Base-by-base conservation (phyloP, 1,284 basidiomycete species). In the Trichosporon coremiiforme region DNA sequence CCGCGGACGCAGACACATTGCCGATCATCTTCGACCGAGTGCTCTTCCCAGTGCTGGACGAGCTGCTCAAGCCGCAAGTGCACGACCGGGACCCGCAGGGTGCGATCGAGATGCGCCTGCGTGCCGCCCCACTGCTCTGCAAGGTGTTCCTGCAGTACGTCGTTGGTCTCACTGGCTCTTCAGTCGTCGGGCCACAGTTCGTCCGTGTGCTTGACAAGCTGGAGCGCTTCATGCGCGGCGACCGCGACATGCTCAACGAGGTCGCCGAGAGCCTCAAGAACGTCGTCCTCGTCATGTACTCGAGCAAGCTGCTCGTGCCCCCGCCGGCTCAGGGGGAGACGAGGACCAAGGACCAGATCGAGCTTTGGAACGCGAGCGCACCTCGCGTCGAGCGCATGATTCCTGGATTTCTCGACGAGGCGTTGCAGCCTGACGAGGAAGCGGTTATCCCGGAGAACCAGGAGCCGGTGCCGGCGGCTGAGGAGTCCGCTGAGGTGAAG, bases 211-310 rank as follows among this genome's bases (percentile, higher is more conserved):
- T 99, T 66, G 95, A 97, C 78, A 85, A 94, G 69, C 86, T 98
- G 36, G 94, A 97, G 82, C 87, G 92, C 20, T 86, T 98, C 77
- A 95, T 98, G 90, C 89, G 91, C 70, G 91, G 94, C 76, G 89
- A 90, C 77, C 87, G 89, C 70, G 94, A 95, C 80, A 92, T 94
- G 79, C 83, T 97, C 94, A 90, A 91, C 78, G 96, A 99, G 82
- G 95, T 95, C 0, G 88, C 98, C 33, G 97, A 99, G 83, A 95
- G 94, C 6, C 87, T 99, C 75, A 99, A 99, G 85, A 99, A 99
- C 80, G 92, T 98, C 38, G 84, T 99, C 31, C 87, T 99, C 66
- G 97, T 99, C 62, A 96, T 99, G 94, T 90, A 95, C 78, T 92
- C 94, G 0, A 90, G 90, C 0, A 87, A 88, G 4, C 89, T 96